Percentiles rank a stretch among this genome's conserved stretches.
phyloP scores from a whole-genome alignment of 805 yeast genomes.

The Cyberlindnera misumaiensis region DNA sequence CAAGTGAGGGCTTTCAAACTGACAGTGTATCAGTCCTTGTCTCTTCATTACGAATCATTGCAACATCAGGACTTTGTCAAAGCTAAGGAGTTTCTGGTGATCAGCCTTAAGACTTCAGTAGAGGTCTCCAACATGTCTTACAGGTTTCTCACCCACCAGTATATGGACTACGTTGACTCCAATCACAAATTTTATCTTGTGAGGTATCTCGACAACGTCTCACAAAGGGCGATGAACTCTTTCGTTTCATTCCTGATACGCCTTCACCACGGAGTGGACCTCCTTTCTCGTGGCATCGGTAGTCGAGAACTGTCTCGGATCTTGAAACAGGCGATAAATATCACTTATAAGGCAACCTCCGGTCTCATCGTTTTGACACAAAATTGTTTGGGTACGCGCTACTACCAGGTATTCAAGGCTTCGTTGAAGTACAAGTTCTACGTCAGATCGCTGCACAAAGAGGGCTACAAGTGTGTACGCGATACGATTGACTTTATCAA shows the following conservation, averaged over 20 bases:
- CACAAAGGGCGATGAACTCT: constrained; percentile 12
- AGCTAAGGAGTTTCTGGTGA: constrained; percentile 7
- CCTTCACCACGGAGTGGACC: constrained; percentile 18
- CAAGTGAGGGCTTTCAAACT: constrained; percentile 14
- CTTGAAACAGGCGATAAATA: constrained; percentile 3
- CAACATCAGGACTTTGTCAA: constrained; percentile 8
- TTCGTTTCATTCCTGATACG: constrained; percentile 13
- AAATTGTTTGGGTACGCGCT: constrained; percentile 15
- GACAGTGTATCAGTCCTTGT: constrained; percentile 16
- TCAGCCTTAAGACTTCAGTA: constrained; percentile 4
- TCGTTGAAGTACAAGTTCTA: constrained; percentile 19
- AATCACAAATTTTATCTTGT: constrained; percentile 13
- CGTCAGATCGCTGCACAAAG: constrained; percentile 17
- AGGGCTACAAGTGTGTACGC: constrained; percentile 20
- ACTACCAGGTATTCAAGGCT: constrained; percentile 21
- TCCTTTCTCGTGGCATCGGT: constrained; percentile 13
- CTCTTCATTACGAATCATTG: constrained; percentile 17
- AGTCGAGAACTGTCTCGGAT: neutral
- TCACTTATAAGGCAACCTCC: constrained; percentile 8
- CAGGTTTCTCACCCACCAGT: constrained; percentile 12
- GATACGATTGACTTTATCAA: constrained; percentile 19
- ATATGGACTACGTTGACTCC: constrained; percentile 9
- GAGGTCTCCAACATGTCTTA: constrained; percentile 13
- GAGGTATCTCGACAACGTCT: constrained; percentile 15
- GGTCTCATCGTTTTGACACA: constrained; percentile 17